Conservation (phyloP, 345 rosid species). For the Gynandropsis gynandra region DNA sequence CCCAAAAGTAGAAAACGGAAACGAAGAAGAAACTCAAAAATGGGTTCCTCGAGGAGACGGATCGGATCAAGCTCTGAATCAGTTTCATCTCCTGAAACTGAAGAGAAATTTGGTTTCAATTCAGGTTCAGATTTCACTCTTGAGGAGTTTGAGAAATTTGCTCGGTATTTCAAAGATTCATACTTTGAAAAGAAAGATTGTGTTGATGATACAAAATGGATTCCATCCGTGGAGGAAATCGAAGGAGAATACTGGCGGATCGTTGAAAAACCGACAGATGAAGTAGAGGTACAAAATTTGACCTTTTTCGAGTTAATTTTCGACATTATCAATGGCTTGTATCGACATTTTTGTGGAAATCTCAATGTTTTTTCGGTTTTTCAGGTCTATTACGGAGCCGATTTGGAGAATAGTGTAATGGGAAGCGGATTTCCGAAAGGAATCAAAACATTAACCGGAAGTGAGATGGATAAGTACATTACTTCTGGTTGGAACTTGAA, state of each 20-base stretch:
- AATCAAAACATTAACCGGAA: conserved; percentile 28
- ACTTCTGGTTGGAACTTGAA: conserved; percentile 89
- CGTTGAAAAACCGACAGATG: conserved; percentile 79
- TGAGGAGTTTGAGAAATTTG: conserved; percentile 60
- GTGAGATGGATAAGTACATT: conserved; percentile 45
- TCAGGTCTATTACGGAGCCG: conserved; percentile 95
- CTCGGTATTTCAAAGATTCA: conserved; percentile 51
- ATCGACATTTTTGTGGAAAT: not conserved
- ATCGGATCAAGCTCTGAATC: conserved; percentile 43
- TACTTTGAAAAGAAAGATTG: conserved; percentile 51
- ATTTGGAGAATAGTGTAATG: conserved; percentile 77
- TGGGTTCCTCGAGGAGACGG: conserved; percentile 45
- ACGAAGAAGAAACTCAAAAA: conserved; percentile 55
- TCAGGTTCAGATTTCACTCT: conserved; percentile 84
- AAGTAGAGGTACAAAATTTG: conserved; percentile 65
- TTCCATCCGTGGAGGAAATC: conserved; percentile 62
- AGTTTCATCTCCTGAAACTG: conserved; percentile 44
- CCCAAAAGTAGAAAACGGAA: conserved; percentile 64
- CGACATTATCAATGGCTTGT: not conserved
- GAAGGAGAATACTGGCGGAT: conserved; percentile 99
- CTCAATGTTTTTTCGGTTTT: not conserved
- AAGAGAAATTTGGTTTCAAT: conserved; percentile 87
- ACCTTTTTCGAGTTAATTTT: not conserved
- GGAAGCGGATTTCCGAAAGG: conserved; percentile 90
- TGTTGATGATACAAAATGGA: conserved; percentile 28